These are phyloP conservation scores for Macrophomina phaseolina DNA, from an alignment of 2,329 filamentous ascomycete genomes.

Conservation along the genomic window DNA sequence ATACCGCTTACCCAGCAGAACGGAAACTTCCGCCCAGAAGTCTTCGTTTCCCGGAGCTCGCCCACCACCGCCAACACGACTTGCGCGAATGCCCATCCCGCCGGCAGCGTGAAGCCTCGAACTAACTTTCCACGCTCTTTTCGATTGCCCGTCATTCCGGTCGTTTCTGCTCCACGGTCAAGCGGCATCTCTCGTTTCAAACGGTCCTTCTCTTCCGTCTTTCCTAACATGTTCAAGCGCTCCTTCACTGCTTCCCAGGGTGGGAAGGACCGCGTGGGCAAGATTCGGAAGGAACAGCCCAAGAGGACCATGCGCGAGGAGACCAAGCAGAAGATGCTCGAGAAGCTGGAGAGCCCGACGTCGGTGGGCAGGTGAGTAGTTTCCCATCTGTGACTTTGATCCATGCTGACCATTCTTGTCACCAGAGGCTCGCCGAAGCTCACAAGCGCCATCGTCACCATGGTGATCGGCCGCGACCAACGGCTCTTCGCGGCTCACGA, in stretches of 20 bases:
- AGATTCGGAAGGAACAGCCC: conserved; percentile 77
- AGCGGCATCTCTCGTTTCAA: conserved; percentile 1
- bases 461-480: conserved; percentile 82
- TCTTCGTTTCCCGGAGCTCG: conserved; percentile 21
- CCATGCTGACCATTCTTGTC: background rate
- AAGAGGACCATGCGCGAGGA: conserved; percentile 80
- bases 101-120: conserved; percentile 25
- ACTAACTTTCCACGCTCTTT: conserved; percentile 27
- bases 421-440: conserved; percentile 53
- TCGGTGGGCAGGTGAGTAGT: conserved; percentile 53
- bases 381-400: background rate
- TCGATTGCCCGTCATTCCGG: conserved; percentile 8
- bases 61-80: conserved; percentile 12
- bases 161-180: conserved; percentile 4
- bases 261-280: conserved; percentile 82
- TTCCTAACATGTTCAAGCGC: conserved; percentile 83
- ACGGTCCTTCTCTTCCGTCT: conserved; percentile 48
- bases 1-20: conserved; percentile 19
- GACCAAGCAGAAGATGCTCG: conserved; percentile 85
- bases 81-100: conserved; percentile 13
- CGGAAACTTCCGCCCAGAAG: conserved; percentile 13
- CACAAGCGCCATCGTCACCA: conserved; percentile 79
- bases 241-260: conserved; percentile 67
- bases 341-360: conserved; percentile 71
- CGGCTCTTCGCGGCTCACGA: conserved; percentile 95